Conservation (phyloP, 176 grass and related monocot species). For the Juncus effusus region DNA sequence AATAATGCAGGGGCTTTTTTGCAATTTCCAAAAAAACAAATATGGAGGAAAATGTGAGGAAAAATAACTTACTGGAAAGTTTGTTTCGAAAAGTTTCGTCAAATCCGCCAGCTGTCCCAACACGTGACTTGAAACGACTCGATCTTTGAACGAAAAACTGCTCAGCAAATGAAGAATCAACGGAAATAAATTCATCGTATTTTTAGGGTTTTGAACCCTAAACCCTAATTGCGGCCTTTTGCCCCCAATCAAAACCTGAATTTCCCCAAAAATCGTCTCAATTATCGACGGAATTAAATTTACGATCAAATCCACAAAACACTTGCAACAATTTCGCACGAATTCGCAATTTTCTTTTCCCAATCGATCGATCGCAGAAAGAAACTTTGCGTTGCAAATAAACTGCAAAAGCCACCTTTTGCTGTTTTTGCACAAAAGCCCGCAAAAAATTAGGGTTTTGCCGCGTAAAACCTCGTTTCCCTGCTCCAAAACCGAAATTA, state of each 20-base stretch:
- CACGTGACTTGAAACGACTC: constrained; percentile 66
- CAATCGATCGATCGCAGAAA: constrained; percentile 82
- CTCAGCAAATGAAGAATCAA: constrained; percentile 95
- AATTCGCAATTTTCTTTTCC: constrained; percentile 83
- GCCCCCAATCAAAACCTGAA: constrained; percentile 84
- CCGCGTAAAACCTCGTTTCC: constrained; percentile 80
- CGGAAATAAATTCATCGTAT: constrained; percentile 78
- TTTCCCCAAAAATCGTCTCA: constrained; percentile 72
- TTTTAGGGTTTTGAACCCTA: constrained; percentile 65
- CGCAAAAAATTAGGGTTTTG: constrained; percentile 79
- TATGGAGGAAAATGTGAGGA: not conserved
- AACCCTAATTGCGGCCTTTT: constrained; percentile 65
- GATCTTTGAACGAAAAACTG: constrained; percentile 76
- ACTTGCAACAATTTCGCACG: constrained; percentile 69
- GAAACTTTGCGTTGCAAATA: constrained; percentile 70
- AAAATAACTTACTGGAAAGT: constrained; percentile 60
- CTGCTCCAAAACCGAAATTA: constrained; percentile 72
- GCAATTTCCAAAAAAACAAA: not conserved
- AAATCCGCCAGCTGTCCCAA: constrained; percentile 88
- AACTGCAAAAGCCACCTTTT: constrained; percentile 90
- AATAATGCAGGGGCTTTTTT: too few species aligned
- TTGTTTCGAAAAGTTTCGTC: constrained; percentile 80
- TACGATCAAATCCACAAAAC: constrained; percentile 72
- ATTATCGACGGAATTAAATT: constrained; percentile 67
- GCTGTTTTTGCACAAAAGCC: constrained; percentile 92